Evolutionary conservation across 768 basidiomycete species (phyloP).

Genomic region (Termitomyces bulborhizus): DNA sequence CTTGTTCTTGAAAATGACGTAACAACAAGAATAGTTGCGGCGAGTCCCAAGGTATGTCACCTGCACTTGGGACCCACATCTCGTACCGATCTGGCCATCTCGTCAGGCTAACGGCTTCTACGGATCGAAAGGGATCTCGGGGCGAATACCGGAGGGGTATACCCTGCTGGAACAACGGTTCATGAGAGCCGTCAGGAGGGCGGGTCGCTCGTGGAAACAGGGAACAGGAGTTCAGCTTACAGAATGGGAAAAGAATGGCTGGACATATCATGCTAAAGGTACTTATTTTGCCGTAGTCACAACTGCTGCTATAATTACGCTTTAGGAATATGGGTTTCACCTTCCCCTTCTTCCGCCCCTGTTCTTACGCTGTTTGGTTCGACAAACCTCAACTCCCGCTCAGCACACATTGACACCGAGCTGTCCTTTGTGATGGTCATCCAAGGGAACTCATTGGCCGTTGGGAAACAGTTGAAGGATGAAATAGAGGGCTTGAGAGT

Average conservation of each 20-base stretch:
- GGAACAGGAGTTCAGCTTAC: slow-evolving; percentile 57
- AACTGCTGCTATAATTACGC: background rate
- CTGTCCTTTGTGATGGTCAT: slow-evolving; percentile 82
- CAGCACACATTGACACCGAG: slow-evolving; percentile 86
- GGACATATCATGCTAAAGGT: slow-evolving; percentile 99
- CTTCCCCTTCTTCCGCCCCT: slow-evolving; percentile 42
- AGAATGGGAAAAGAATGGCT: slow-evolving; percentile 85
- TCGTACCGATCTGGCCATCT: background rate
- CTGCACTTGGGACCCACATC: background rate
- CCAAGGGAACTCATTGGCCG: slow-evolving; percentile 16
- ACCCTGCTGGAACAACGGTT: slow-evolving; percentile 84
- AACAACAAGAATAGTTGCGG: slow-evolving; percentile 71
- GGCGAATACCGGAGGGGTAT: slow-evolving; percentile 93
- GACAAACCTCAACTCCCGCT: slow-evolving; percentile 90
- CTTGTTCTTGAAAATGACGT: slow-evolving; percentile 53
- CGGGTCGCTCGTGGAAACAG: slow-evolving; percentile 34
- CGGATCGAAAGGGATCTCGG: slow-evolving; percentile 83
- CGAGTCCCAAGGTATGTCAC: slow-evolving; percentile 74
- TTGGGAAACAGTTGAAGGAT: slow-evolving; percentile 43
- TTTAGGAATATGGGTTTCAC: slow-evolving; percentile 82
- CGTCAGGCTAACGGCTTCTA: slow-evolving; percentile 92
- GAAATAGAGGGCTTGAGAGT: slow-evolving; percentile 49
- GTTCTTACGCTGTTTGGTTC: slow-evolving; percentile 86
- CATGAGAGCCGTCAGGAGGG: slow-evolving; percentile 54
- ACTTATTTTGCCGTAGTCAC: slow-evolving; percentile 3